Percentiles rank a stretch among this genome's conserved stretches.
phyloP scores from a whole-genome alignment of 768 basidiomycete species.

The Russula dissimulans region DNA sequence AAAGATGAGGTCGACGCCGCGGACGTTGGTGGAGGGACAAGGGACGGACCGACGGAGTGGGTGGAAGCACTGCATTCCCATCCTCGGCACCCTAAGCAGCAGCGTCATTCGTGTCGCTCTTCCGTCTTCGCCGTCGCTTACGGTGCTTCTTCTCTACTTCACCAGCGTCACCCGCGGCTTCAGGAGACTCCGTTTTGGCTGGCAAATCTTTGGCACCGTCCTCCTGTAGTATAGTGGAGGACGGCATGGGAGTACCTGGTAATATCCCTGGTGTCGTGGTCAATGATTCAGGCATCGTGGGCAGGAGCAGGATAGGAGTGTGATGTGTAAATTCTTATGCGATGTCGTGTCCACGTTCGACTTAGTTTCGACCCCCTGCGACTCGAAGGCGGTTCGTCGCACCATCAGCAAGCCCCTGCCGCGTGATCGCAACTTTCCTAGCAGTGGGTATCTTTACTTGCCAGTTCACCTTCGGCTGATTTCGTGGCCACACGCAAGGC shows the following conservation, averaged over 20 bases:
- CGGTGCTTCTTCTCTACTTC: conserved; percentile 29
- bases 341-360: background rate
- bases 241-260: background rate
- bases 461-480: background rate
- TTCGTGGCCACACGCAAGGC: too few relatives aligned
- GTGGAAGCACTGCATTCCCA: conserved; percentile 8
- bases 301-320: background rate
- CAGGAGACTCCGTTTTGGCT: conserved; percentile 25
- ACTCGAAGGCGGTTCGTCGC: background rate
- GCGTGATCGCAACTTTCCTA: background rate
- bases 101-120: conserved; percentile 13
- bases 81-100: conserved; percentile 15
- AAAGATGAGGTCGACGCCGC: conserved; percentile 32
- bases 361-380: background rate
- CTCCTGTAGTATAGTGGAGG: background rate
- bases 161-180: conserved; percentile 47
- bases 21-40: conserved; percentile 23
- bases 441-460: background rate
- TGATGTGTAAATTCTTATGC: background rate
- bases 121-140: conserved; percentile 17
- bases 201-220: background rate
- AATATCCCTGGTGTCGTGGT: background rate
- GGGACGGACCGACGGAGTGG: conserved; percentile 12
- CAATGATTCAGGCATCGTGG: background rate
- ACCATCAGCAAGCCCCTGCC: background rate